Evolutionary conservation across 163 green algal genomes (phyloP), one percentile per base, ranked within the genome.

Genomic region (Scenedesmus sp.): DNA sequence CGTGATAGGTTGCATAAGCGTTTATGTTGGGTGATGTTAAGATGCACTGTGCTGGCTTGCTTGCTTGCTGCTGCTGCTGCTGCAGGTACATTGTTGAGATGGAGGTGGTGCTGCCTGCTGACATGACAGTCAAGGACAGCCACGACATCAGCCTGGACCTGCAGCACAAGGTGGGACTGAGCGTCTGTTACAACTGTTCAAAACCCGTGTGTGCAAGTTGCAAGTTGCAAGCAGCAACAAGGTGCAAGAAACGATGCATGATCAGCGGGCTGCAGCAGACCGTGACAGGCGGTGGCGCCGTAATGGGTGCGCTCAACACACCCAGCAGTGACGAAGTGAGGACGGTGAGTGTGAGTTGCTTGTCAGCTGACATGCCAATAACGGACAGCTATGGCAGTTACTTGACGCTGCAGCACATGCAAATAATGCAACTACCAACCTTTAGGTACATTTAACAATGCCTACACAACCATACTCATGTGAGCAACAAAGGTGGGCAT

Each of bases 141-240:
- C 96, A 97, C 81, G 96, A 97, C 91, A 96, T 97, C 56, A 94
- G 91, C 2, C 83, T 97, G 33, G 83, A 92, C 9, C 94, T 98
- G 30, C 95, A 97, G 70, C 94, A 96, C 87, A 97, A 96, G 92
- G 94, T 95, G 81, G 5, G 91, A 22, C 76, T 26, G 0, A 35
- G 4, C 7, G 1, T 18, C 7, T 6, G 13, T 35, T 7, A 10
- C 81, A 1, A 40, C 9, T 30, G 72, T 26, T 9, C 35, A 73
- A 12, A 3, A 3, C 13, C 5, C 15, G 5, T 30, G 37, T n/a
- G n/a, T n/a, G 33, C 80, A 3, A 33, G 24, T 85, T 20, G 3
- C n/a, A 70, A 6, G 16, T n/a, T n/a, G n/a, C n/a, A n/a, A n/a
- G n/a, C n/a, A n/a, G n/a, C n/a, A n/a, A n/a, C n/a, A n/a, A n/a